Percentiles rank a stretch among this genome's conserved stretches.
phyloP scores from a whole-genome alignment of 176 grass and related monocot genomes.

The Tillandsia fasciculata region DNA sequence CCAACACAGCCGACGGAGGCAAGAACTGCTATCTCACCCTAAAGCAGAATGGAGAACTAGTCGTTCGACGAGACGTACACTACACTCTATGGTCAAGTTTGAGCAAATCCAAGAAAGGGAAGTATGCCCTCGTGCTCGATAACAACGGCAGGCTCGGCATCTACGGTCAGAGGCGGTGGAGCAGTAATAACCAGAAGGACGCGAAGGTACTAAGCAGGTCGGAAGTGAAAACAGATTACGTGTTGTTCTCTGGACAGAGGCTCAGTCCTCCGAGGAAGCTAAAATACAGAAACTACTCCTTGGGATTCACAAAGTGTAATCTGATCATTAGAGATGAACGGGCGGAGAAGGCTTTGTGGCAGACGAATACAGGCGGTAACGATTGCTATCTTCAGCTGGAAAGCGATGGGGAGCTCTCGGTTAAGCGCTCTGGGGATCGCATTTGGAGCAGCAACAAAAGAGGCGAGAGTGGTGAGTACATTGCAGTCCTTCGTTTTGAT shows the following conservation, averaged over 20 bases:
- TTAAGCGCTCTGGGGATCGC: background rate
- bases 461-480: background rate
- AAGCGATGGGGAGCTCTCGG: conserved; percentile 3
- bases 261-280: conserved; percentile 8
- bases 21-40: conserved; percentile 2
- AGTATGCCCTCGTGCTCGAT: conserved; percentile 8
- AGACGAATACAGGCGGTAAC: background rate
- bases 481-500: conserved; percentile 6
- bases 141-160: background rate
- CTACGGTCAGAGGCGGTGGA: conserved; percentile 12
- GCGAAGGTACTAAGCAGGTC: background rate
- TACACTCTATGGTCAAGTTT: conserved; percentile 9
- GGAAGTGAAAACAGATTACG: background rate
- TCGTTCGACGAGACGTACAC: background rate
- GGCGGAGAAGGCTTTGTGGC: background rate
- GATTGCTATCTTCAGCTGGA: background rate
- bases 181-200: conserved; percentile 9
- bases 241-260: conserved; percentile 2
- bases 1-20: background rate
- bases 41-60: background rate
- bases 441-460: conserved; percentile 4
- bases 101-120: conserved; percentile 1
- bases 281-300: background rate
- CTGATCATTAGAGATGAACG: background rate
- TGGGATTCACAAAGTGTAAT: background rate